A percentile compares a stretch with the other conserved stretches of the same genome.
Conservation (phyloP, 2,329 filamentous ascomycete genomes). For the Lasiodiplodia gonubiensis region DNA sequence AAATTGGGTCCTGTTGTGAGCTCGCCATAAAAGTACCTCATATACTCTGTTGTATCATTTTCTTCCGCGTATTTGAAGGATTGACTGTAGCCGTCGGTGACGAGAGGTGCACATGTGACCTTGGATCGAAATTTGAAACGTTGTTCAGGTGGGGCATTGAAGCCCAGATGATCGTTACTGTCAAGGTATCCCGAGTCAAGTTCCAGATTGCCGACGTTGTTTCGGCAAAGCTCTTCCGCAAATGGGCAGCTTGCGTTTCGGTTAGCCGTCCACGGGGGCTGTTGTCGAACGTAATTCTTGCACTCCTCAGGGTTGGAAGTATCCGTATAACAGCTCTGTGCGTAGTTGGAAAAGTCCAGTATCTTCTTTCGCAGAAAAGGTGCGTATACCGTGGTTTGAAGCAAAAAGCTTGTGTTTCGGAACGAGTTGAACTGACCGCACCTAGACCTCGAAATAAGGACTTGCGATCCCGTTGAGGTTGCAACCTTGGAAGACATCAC, state of each 20-base stretch:
- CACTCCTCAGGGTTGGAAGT: slow-evolving; percentile 31
- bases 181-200: slow-evolving; percentile 37
- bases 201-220: slow-evolving; percentile 30
- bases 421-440: neutral
- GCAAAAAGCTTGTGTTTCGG: neutral
- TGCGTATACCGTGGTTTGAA: neutral
- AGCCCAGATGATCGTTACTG: slow-evolving; percentile 34
- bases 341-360: slow-evolving; percentile 4
- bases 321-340: slow-evolving; percentile 11
- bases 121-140: slow-evolving; percentile 28
- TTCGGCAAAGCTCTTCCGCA: slow-evolving; percentile 32
- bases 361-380: neutral
- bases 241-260: slow-evolving; percentile 34
- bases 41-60: neutral
- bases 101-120: neutral
- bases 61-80: neutral
- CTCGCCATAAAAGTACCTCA: slow-evolving; percentile 22
- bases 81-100: too few species aligned
- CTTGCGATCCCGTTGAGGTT: slow-evolving; percentile 4
- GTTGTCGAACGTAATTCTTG: slow-evolving; percentile 31
- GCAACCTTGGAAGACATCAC: slow-evolving; percentile 28
- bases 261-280: neutral
- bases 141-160: slow-evolving; percentile 34
- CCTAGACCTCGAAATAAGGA: slow-evolving; percentile 7
- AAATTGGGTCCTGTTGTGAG: neutral